Conservation (phyloP, 768 basidiomycete species). For the Xerocomus spinulosus region DNA sequence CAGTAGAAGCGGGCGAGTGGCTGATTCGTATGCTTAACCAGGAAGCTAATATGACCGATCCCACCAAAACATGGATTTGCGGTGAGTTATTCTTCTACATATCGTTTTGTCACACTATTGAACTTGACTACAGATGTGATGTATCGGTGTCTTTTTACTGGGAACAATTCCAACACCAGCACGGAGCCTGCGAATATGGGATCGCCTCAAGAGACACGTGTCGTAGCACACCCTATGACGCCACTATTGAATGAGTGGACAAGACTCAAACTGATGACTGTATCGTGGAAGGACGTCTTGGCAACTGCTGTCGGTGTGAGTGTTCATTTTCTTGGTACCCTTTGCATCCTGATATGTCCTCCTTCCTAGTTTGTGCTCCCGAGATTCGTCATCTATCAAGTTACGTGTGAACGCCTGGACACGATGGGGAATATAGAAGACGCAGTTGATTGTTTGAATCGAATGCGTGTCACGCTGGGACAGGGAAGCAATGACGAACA, state of each 20-base stretch:
- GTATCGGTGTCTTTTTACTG: neutral
- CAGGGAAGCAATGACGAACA: neutral
- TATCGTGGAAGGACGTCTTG: constrained; percentile 5
- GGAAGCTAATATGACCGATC: neutral
- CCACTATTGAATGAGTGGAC: constrained; percentile 8
- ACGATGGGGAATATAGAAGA: neutral
- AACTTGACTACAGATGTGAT: neutral
- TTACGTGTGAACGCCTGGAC: neutral
- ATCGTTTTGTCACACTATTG: too few species aligned
- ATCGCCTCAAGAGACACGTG: neutral
- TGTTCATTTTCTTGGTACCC: neutral
- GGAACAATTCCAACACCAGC: too few species aligned
- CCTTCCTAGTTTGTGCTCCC: neutral
- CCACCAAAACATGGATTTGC: neutral
- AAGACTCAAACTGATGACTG: neutral
- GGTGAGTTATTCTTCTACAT: neutral
- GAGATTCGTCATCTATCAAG: neutral
- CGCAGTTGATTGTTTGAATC: neutral
- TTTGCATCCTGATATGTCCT: neutral
- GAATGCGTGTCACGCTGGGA: neutral
- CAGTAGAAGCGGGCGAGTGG: neutral
- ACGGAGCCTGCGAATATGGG: neutral
- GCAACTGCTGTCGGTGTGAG: neutral
- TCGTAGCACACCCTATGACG: neutral
- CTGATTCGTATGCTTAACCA: neutral